Evolutionary conservation across 2,329 filamentous ascomycete species (phyloP).

Genomic region (Ramularia endophylla): DNA sequence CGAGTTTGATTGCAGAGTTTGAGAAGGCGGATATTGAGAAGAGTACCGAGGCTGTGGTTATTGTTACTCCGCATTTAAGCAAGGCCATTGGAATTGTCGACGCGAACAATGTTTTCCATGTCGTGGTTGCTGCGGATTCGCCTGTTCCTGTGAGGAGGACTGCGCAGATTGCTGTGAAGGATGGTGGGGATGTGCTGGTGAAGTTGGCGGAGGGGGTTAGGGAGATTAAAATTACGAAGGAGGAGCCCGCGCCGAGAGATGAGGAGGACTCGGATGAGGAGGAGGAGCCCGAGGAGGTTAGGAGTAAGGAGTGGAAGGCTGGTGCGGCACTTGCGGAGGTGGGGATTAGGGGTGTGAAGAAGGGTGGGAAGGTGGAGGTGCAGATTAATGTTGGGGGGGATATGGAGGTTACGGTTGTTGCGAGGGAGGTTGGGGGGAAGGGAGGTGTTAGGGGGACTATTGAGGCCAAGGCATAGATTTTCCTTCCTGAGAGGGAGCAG

Average conservation of each 20-base stretch:
- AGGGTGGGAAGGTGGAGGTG: conserved; percentile 85
- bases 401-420: conserved; percentile 70
- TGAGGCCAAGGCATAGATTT: conserved; percentile 27
- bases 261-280: conserved; percentile 56
- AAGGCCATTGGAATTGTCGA: conserved; percentile 84
- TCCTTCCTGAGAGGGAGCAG: too few relatives aligned
- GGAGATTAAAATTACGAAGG: conserved; percentile 90
- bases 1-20: conserved; percentile 89
- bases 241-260: conserved; percentile 58
- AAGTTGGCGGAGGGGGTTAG: conserved; percentile 82
- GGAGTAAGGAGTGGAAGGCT: conserved; percentile 90
- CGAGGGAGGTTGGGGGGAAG: conserved; percentile 81
- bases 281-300: conserved; percentile 79
- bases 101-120: conserved; percentile 65
- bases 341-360: conserved; percentile 75
- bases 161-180: conserved; percentile 67
- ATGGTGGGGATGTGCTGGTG: conserved; percentile 81
- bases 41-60: conserved; percentile 91
- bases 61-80: conserved; percentile 82
- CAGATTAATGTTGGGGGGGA: conserved; percentile 83
- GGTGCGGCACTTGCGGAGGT: conserved; percentile 78
- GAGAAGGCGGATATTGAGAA: conserved; percentile 91
- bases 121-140: conserved; percentile 79
- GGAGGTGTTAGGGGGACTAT: conserved; percentile 67
- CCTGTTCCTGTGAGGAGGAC: conserved; percentile 83